Evolutionary conservation across 148 eudicot genomes (phyloP), one percentile per base, ranked within the genome.

Genomic region (Rhododendron molle): DNA sequence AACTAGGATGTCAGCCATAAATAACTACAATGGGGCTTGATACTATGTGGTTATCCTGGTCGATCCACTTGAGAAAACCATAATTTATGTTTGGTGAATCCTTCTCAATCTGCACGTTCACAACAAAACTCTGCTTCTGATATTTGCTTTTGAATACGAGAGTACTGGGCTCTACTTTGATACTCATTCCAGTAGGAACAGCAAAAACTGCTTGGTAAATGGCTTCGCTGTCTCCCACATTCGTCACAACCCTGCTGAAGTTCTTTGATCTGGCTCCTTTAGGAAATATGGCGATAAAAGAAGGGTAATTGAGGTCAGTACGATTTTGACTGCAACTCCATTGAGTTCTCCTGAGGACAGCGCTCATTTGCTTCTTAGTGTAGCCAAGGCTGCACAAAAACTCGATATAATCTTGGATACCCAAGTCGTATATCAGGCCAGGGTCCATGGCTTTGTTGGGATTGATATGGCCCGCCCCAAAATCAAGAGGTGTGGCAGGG

Each of bases 401-500:
- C 58, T 81, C 23, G 15, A 87, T 43, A 58, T 89, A 85, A 50
- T 87, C 91, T 40, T 60, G 38, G 4, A 18, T 20, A 12, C 76
- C 74, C 79, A 81, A 71, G 82, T 87, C 86, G 21, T 87, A 89
- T 2, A 89, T 88, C 7, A 89, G 81, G 2, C 90, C 90, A 2
- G 88, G 90, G n/a, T 89, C 76, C 85, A 85, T 83, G 3, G 88
- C 89, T 58, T n/a, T 34, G 78, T 80, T 80, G 2, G 91, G 91
- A n/a, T 44, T 56, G 11, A 87, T 21, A 20, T 80, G 89, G 32
- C 91, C 85, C 20, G 91, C 78, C 8, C 89, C 87, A 28, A 13
- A 74, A 32, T 38, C 83, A 8, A 87, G 88, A 34, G 89, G 88
- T 14, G 86, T 87, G 21, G 89, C 89, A 18, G 77, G 50, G 2